Base-by-base conservation (phyloP, 345 rosid species). In the Corchorus olitorius region DNA sequence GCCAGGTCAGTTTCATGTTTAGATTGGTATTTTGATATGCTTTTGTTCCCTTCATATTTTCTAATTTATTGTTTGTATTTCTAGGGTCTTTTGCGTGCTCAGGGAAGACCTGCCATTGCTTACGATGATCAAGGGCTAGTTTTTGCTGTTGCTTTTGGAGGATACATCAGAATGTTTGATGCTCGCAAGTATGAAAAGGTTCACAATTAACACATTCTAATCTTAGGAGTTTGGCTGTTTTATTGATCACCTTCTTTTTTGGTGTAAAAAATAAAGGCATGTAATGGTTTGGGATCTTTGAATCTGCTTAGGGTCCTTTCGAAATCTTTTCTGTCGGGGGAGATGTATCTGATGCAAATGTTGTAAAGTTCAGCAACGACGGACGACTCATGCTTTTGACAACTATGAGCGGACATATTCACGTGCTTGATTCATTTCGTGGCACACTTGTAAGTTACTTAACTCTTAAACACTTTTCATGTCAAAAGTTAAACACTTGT, bases 121-220 rank as follows among this genome's bases (percentile, higher is more conserved):
- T 93, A 96, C 84, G 99, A 96, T 89, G 97, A 96, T 76, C 99
- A 92, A 74, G 99, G 99, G 52, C 78, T 91, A 73, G 91, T 93
- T 63, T 93, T 96, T 88, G 91, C 98, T 33, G 78, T 92, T 84
- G 97, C 98, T 65, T 93, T 90, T 85, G 99, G 99, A 82, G 97
- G 99, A 75, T 88, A 77, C 84, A 84, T 96, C 35, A 87, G 97
- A 86, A 88, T 93, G 98, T 93, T 96, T 82, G 99, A 93, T 84
- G 85, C 94, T 79, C 94, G 97, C 74, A 92, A 89, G 81, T 90
- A 83, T 86, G 98, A 93, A 83, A 96, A 96, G 98, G 99, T 91
- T 75, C 80, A 83, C 79, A 37, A 65, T 33, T 39, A 11, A 43
- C 54, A 27, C 48, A 53, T 52, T 22, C 56, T 72, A 76, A 67